Evolutionary conservation across 805 yeast genomes (phyloP).

Genomic region (Yueomyces sinensis): DNA sequence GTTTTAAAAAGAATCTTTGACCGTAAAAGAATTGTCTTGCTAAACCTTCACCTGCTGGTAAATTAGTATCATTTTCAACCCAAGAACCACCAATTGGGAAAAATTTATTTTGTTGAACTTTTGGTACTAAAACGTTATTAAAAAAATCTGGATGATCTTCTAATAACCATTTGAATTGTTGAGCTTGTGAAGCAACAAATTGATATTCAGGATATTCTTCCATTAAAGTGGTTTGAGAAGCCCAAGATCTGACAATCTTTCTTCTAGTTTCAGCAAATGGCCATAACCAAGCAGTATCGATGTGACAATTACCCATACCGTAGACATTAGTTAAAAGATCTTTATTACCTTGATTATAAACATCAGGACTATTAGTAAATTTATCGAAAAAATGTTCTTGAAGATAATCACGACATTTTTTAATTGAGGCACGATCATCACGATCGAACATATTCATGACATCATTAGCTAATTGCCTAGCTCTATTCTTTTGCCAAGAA

Average conservation of each 20-base stretch:
- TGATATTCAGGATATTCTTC: slow-evolving; percentile 85
- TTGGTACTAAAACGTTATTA: slow-evolving; percentile 41
- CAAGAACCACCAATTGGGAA: slow-evolving; percentile 93
- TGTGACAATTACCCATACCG: slow-evolving; percentile 91
- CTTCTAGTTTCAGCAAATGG: slow-evolving; percentile 96
- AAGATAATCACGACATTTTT: slow-evolving; percentile 55
- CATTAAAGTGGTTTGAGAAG: slow-evolving; percentile 74
- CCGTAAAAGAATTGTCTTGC: slow-evolving; percentile 84
- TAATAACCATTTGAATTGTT: slow-evolving; percentile 86
- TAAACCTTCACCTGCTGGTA: slow-evolving; percentile 89
- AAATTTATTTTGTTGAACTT: slow-evolving; percentile 60
- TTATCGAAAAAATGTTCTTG: slow-evolving; percentile 45
- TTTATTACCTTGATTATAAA: slow-evolving; percentile 33
- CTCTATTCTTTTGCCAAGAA: slow-evolving; percentile 73
- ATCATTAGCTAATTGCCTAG: slow-evolving; percentile 63
- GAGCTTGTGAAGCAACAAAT: slow-evolving; percentile 93
- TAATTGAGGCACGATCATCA: slow-evolving; percentile 41
- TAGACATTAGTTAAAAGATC: slow-evolving; percentile 42
- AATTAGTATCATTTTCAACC: slow-evolving; percentile 95
- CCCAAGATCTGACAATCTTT: slow-evolving; percentile 90
- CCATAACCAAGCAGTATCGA: slow-evolving; percentile 99
- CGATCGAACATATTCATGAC: slow-evolving; percentile 81
- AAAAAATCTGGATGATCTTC: slow-evolving; percentile 78
- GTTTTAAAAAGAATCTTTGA: slow-evolving; percentile 67
- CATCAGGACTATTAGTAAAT: slow-evolving; percentile 50